Evolutionary conservation across 306 rosid genomes (phyloP), one percentile per base, ranked within the genome.

Genomic region (Fagus sylvatica): DNA sequence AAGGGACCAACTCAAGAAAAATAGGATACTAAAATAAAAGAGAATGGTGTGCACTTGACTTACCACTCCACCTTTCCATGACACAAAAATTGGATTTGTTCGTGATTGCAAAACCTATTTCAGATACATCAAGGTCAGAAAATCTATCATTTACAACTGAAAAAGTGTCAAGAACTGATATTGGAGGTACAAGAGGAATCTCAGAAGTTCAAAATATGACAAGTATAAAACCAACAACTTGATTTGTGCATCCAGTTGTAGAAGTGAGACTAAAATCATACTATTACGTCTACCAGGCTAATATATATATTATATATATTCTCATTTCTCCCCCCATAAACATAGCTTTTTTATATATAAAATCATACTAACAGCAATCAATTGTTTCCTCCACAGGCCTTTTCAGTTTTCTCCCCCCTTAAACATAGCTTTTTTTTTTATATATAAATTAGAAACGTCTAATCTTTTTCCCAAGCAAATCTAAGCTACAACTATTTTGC

Each of bases 11-110:
- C 5, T 19, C 71, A 74, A 65, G 56, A 60, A 68, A 67, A 43
- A 57, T 11, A 30, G n/a, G 7, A 78, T 3, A 22, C 42, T 59
- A 65, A 41, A 64, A 69, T 6, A 33, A 41, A 69, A 43, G 66
- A 66, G 39, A 75, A 53, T 3, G 65, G 46, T 36, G 71, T 72
- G 70, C 30, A 72, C 61, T 71, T 65, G 71, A 86, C 97, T 89
- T 89, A 95, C 99, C 84, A 90, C 98, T 78, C 99, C 99, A 40
- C 99, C 99, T 85, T 88, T 95, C 99, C 99, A 95, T 55, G 98
- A 9, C 49, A 87, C 88, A 77, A 87, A 83, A 46, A 81, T 84
- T 22, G 99, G 96, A 83, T 93, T 86, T 43, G 89, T 69, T 84
- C 99, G 91, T 65, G 98, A 86, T 79, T 84, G 99, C 88, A 95